These are phyloP conservation scores for Pseudozyma thailandica DNA, from an alignment of 1,284 basidiomycete species.

Conservation along the genomic window DNA sequence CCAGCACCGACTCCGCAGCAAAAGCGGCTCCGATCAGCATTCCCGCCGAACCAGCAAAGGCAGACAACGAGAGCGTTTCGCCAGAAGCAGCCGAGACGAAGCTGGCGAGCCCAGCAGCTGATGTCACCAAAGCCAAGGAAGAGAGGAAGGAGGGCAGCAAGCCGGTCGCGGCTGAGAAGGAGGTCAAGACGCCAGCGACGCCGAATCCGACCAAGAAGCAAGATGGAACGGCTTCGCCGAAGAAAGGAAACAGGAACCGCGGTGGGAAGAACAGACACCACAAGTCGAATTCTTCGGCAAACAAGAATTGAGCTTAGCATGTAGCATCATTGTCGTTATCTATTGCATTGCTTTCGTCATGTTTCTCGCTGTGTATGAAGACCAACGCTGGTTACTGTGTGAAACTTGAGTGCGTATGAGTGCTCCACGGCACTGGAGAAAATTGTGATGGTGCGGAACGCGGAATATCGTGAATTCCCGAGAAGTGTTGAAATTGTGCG, in stretches of 20 bases:
- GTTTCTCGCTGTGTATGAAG: too few species aligned
- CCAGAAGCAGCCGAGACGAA: conserved; percentile 4
- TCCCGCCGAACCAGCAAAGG: conserved; percentile 23
- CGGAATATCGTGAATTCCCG: neutral
- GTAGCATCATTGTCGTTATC: neutral
- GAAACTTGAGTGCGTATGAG: too few species aligned
- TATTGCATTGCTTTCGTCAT: neutral
- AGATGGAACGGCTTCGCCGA: conserved; percentile 23
- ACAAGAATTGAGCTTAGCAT: conserved; percentile 10
- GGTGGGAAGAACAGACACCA: conserved; percentile 31
- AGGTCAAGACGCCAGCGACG: conserved; percentile 2
- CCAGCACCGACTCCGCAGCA: neutral
- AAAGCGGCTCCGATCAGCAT: neutral
- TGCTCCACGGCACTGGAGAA: neutral
- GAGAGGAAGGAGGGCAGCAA: neutral
- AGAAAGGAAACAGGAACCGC: conserved; percentile 16
- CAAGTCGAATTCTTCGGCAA: conserved; percentile 31
- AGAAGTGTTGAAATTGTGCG: conserved; percentile 7
- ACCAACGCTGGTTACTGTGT: too few species aligned
- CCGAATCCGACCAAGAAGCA: conserved; percentile 15
- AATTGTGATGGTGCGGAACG: conserved; percentile 1
- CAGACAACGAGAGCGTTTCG: conserved; percentile 13
- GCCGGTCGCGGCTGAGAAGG: neutral
- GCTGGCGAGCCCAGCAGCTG: neutral
- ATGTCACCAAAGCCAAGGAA: neutral